These are phyloP conservation scores for Alloteropsis angusta DNA, from an alignment of 202 grass and related monocot species.

Conservation along the genomic window DNA sequence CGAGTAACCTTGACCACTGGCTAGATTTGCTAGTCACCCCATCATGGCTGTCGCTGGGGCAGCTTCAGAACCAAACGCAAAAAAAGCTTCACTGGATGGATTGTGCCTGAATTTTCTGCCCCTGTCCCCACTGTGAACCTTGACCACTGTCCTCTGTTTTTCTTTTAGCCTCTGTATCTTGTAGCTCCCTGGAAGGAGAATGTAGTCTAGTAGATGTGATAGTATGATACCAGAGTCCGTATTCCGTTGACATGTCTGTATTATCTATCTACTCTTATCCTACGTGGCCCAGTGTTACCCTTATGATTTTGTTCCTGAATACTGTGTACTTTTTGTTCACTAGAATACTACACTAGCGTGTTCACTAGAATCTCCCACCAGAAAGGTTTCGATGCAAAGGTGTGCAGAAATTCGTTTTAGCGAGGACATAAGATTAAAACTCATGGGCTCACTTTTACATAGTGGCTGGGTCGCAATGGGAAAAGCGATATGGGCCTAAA, in stretches of 20 bases:
- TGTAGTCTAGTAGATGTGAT: background rate
- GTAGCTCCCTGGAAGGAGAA: slow-evolving; percentile 8
- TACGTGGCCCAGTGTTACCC: background rate
- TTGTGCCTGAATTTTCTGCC: slow-evolving; percentile 26
- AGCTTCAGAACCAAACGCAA: background rate
- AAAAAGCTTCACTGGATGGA: background rate
- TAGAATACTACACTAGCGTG: background rate
- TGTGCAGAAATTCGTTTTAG: no score
- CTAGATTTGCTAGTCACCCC: background rate
- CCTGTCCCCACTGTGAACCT: background rate
- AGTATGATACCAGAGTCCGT: background rate
- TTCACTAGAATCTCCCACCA: background rate
- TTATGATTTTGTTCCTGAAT: background rate
- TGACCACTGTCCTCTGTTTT: background rate
- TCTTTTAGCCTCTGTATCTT: background rate
- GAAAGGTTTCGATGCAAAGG: background rate
- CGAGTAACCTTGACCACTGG: slow-evolving; percentile 30
- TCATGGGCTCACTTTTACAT: background rate
- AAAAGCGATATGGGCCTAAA: no score
- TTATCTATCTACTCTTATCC: background rate
- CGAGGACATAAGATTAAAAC: background rate
- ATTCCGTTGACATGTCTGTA: slow-evolving; percentile 14
- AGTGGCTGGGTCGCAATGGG: no score
- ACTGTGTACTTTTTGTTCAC: background rate
- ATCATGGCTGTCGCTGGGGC: background rate